A percentile compares a stretch with the other conserved stretches of the same genome.
Conservation (phyloP, 1,284 basidiomycete genomes). For the Austropuccinia psidii region DNA sequence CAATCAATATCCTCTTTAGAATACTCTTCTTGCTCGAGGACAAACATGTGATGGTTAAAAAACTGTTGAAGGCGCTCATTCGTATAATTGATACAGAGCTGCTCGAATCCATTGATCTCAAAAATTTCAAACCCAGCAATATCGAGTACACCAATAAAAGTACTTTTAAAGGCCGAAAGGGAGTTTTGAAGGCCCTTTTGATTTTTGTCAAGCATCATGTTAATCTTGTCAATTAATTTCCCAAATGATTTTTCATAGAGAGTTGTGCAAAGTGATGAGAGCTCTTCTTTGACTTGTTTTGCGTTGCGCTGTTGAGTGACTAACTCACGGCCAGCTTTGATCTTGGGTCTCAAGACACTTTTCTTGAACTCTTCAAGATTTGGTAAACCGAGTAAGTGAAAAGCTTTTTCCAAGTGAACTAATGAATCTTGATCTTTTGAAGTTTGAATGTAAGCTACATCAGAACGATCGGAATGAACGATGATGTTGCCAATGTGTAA, state of each 20-base stretch:
- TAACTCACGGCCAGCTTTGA: slow-evolving; percentile 93
- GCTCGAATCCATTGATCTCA: slow-evolving; percentile 70
- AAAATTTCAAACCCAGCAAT: slow-evolving; percentile 98
- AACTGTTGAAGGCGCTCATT: slow-evolving; percentile 41
- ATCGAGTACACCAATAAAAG: slow-evolving; percentile 97
- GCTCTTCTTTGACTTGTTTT: slow-evolving; percentile 87
- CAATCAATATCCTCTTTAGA: slow-evolving; percentile 93
- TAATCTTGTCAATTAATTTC: slow-evolving; percentile 86
- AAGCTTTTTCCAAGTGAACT: slow-evolving; percentile 62
- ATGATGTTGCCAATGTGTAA: slow-evolving; percentile 92
- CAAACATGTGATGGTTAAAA: slow-evolving; percentile 98
- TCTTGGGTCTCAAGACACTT: slow-evolving; percentile 75
- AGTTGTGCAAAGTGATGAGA: slow-evolving; percentile 86
- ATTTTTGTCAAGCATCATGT: slow-evolving; percentile 84
- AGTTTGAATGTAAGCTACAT: slow-evolving; percentile 69
- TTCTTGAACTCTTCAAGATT: slow-evolving; percentile 72
- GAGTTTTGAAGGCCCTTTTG: slow-evolving; percentile 49
- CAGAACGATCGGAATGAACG: slow-evolving; percentile 70
- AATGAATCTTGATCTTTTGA: slow-evolving; percentile 41
- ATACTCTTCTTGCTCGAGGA: slow-evolving; percentile 98
- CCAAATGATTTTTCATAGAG: slow-evolving; percentile 97
- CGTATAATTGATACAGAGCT: slow-evolving; percentile 97
- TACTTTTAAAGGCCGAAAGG: slow-evolving; percentile 61
- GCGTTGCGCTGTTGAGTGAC: slow-evolving; percentile 85
- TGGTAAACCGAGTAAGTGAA: slow-evolving; percentile 87